Conservation (phyloP, 805 yeast genomes). For the Candida maris region DNA sequence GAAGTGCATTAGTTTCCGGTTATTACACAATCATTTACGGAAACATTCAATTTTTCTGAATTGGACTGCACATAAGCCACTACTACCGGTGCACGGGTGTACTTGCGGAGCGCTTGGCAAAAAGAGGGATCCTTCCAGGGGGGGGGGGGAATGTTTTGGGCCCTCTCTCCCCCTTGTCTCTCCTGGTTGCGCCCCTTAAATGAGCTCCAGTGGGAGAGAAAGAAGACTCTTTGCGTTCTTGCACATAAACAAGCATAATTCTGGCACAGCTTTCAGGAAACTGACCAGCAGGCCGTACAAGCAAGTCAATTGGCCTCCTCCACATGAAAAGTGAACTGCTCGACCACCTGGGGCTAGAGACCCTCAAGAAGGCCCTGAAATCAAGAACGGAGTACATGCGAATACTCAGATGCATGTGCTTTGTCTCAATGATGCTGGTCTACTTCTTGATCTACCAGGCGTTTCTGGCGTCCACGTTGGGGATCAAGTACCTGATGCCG, state of each 20-base stretch:
- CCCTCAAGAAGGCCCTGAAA: constrained; percentile 10
- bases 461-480: constrained; percentile 13
- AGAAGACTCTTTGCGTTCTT: no score
- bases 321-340: constrained; percentile 23
- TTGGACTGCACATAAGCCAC: constrained; percentile 3
- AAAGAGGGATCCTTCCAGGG: no score
- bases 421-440: constrained; percentile 16
- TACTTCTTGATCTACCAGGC: constrained; percentile 18
- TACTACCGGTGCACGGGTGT: no score
- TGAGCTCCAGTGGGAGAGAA: no score
- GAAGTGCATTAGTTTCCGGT: constrained; percentile 3
- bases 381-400: constrained; percentile 9
- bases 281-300: no score
- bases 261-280: no score
- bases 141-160: no score
- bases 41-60: constrained; percentile 3
- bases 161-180: no score
- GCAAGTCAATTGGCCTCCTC: no score
- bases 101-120: no score
- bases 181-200: no score
- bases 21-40: constrained; percentile 1
- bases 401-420: constrained; percentile 19
- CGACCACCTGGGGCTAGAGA: constrained; percentile 20
- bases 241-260: no score
- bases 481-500: constrained; percentile 21